Evolutionary conservation across 2,329 filamentous ascomycete genomes (phyloP).

Genomic region (Penicillium janthinellum): DNA sequence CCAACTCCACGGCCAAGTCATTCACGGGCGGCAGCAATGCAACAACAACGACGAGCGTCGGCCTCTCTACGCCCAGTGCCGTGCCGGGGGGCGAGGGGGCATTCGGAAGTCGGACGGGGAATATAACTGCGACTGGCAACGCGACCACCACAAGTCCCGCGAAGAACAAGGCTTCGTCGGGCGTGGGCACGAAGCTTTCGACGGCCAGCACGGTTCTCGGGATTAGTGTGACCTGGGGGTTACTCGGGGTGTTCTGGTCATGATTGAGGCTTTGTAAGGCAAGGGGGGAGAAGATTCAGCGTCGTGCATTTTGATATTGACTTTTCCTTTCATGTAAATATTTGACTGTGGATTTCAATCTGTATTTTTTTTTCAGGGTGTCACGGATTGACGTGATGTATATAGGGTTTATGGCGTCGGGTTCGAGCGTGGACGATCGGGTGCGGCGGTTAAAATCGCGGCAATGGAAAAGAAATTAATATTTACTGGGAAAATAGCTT

Average conservation of each 20-base stretch:
- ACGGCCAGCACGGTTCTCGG: not conserved
- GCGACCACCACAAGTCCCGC: not conserved
- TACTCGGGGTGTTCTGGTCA: not conserved
- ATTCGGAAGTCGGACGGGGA: not conserved
- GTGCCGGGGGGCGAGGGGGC: not conserved
- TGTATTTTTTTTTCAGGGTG: too few relatives aligned
- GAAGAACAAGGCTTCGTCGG: not conserved
- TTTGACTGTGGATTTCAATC: not conserved
- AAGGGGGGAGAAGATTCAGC: not conserved
- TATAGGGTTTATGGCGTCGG: too few relatives aligned
- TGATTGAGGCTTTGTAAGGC: not conserved
- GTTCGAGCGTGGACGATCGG: too few relatives aligned
- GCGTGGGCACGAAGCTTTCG: not conserved
- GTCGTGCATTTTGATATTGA: not conserved
- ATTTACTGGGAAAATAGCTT: too few relatives aligned
- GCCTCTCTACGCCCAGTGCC: not conserved
- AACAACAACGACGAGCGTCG: not conserved
- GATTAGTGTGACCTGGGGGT: not conserved
- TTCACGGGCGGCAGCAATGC: not conserved
- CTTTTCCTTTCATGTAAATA: not conserved
- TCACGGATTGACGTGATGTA: too few relatives aligned
- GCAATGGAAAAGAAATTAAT: too few relatives aligned
- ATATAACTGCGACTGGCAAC: not conserved
- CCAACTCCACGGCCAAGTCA: not conserved
- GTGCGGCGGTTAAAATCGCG: too few relatives aligned